Conservation (phyloP, 805 yeast species). For the Clavispora vitiphila region DNA sequence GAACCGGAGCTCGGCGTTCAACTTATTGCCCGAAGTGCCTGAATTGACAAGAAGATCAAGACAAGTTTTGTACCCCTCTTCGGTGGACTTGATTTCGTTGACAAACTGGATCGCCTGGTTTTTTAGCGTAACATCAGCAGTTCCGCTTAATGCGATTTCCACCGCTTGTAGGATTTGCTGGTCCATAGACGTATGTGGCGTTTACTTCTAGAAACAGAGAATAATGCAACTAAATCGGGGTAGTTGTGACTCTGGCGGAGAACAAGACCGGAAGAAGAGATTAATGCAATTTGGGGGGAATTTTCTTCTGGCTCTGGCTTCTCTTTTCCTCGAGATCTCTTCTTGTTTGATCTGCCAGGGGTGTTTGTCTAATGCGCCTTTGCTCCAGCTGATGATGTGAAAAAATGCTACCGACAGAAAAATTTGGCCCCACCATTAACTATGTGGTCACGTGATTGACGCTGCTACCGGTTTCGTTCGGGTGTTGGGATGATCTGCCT, state of each 20-base stretch:
- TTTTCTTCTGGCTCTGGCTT: not conserved
- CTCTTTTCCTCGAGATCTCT: not conserved
- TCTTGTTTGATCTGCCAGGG: not conserved
- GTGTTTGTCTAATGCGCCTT: not conserved
- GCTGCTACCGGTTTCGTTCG: no score
- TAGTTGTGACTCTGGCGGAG: not conserved
- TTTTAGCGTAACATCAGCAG: slow-evolving; percentile 50
- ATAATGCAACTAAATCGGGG: not conserved
- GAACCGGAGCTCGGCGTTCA: slow-evolving; percentile 56
- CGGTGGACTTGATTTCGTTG: slow-evolving; percentile 47
- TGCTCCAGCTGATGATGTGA: not conserved
- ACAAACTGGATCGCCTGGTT: slow-evolving; percentile 48
- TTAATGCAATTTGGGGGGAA: not conserved
- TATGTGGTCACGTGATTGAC: not conserved
- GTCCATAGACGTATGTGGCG: slow-evolving; percentile 21
- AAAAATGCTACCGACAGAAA: slow-evolving; percentile 1
- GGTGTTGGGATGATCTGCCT: no score
- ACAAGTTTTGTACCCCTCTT: slow-evolving; percentile 53
- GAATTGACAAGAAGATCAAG: slow-evolving; percentile 39
- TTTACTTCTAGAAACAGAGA: not conserved
- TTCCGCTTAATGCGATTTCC: slow-evolving; percentile 69
- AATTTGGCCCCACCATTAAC: not conserved
- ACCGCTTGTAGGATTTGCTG: slow-evolving; percentile 86
- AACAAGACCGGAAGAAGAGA: not conserved
- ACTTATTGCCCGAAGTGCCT: slow-evolving; percentile 9